Base-by-base conservation (phyloP, 306 rosid genomes). In the Corylus americana region DNA sequence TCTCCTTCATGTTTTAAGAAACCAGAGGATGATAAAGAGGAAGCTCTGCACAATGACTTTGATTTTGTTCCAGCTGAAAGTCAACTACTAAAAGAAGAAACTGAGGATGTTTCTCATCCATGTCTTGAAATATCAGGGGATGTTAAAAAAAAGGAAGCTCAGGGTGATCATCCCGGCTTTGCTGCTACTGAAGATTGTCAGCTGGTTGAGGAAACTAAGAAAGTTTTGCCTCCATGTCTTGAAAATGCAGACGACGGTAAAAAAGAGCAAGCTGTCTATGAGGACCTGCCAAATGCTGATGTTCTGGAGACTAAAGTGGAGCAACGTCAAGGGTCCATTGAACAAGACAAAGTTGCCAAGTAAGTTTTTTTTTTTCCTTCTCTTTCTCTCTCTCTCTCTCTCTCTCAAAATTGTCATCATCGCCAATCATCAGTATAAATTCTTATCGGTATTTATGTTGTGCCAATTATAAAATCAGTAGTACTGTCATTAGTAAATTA, bases 321-420 rank as follows among this genome's bases (percentile, higher is more conserved):
- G 82, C 81, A 74, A 70, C 39, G 72, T 77, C 83, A 80, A 71
- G 79, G 37, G 77, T 76, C 78, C 37, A 39, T 8, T 66, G 74
- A 82, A 74, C n/a, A 61, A 66, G 85, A 81, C 12, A 85, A 80
- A 71, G 69, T 68, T 51, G 50, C 85, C 73, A 51, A 27, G 97
- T 92, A 87, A 88, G 94, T 77, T 64, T 75, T 83, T 39, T 13
- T 77, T 10, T 77, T 49, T 11, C 25, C 25, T 42, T 42, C 20
- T 53, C 17, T 71, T 7, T 12, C 42, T 35, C 18, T 66, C 16
- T 2, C 9, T 58, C 29, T 11, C 55, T 8, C 11, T 57, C 62
- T 58, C 16, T 58, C 35, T 20, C 35, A 20, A 27, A 59, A n/a
- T 59, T 20, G 31, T 42, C 45, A 42, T 42, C 45, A 42, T 42